Conservation (phyloP, 169 alveolate genomes). For the Cryptosporidium bovis region DNA sequence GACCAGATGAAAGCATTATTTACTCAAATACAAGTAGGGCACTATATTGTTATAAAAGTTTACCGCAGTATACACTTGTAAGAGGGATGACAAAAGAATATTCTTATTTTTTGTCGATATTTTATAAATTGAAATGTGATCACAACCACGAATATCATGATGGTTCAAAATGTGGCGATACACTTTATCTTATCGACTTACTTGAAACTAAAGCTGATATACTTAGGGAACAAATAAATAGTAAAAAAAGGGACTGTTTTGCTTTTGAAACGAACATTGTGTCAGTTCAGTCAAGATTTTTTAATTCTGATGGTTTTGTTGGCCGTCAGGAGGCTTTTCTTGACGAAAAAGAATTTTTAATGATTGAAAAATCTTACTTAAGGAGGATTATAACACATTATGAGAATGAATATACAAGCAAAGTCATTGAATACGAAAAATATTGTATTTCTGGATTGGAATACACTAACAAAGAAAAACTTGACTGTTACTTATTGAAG, state of each 20-base stretch:
- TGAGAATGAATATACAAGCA: neutral
- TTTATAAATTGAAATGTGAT: constrained; percentile 32
- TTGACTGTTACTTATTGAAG: constrained; percentile 37
- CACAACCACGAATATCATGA: constrained; percentile 41
- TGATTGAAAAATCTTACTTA: constrained; percentile 46
- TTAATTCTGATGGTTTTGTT: constrained; percentile 11
- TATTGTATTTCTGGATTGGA: constrained; percentile 2
- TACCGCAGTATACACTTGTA: constrained; percentile 19
- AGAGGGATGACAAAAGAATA: constrained; percentile 38
- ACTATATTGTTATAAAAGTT: constrained; percentile 24
- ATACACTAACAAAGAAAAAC: neutral
- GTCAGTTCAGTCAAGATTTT: constrained; percentile 48
- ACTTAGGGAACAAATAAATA: constrained; percentile 7
- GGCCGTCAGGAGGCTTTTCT: constrained; percentile 15
- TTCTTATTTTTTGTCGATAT: constrained; percentile 13
- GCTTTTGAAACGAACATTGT: constrained; percentile 16
- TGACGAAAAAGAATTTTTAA: constrained; percentile 8
- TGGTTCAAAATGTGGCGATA: constrained; percentile 57
- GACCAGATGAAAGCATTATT: neutral
- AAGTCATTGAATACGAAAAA: constrained; percentile 23
- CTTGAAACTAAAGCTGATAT: constrained; percentile 23
- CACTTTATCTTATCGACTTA: constrained; percentile 27
- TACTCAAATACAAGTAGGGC: constrained; percentile 65
- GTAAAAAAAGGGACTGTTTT: constrained; percentile 34
- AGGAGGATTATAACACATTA: constrained; percentile 44